Conservation (phyloP, 768 basidiomycete genomes). For the Podaxis sp. region DNA sequence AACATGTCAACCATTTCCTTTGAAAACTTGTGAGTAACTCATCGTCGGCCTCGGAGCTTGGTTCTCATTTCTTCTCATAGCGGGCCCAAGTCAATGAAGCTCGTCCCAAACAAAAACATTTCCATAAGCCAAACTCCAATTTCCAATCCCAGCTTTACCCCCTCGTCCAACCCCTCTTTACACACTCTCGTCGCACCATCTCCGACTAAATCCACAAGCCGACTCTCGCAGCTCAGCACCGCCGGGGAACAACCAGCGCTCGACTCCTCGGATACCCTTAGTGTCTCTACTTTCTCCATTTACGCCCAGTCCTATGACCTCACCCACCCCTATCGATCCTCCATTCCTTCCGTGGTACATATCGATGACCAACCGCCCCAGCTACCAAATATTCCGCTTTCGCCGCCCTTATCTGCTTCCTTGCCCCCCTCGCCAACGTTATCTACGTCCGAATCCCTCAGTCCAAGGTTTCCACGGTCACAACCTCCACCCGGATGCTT, state of each 20-base stretch:
- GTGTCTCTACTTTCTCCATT: constrained; percentile 19
- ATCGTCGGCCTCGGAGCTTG: no score
- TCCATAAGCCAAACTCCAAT: not conserved
- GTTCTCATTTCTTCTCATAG: no score
- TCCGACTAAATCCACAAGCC: not conserved
- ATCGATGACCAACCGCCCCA: not conserved
- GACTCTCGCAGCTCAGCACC: not conserved
- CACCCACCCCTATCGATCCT: not conserved
- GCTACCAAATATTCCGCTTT: not conserved
- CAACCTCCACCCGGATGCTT: not conserved
- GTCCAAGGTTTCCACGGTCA: not conserved
- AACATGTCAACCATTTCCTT: no score
- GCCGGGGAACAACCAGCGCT: no score
- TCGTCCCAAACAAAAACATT: not conserved
- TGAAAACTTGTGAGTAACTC: not conserved
- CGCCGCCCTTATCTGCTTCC: not conserved
- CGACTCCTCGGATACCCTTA: no score
- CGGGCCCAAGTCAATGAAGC: not conserved
- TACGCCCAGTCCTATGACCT: constrained; percentile 5
- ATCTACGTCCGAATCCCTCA: not conserved
- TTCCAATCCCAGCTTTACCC: not conserved
- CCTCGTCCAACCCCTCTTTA: not conserved
- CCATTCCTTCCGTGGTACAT: not conserved
- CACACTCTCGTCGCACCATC: not conserved
- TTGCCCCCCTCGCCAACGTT: not conserved